Base-by-base conservation (phyloP, 1,284 basidiomycete species). In the Chalciporus sp. region DNA sequence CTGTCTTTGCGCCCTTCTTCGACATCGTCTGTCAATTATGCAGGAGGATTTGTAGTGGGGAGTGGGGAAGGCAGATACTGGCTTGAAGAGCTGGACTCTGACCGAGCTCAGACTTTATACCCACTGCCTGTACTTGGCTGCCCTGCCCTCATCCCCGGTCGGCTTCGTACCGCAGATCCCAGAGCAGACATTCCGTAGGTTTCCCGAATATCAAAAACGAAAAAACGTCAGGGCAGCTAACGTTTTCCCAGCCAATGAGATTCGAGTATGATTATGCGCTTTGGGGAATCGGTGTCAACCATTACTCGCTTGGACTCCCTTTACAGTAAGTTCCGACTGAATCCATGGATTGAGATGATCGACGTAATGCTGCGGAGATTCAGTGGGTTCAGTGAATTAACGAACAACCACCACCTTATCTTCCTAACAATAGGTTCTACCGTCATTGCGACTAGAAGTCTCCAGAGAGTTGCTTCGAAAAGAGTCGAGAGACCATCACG, bases 121-220 rank as follows among this genome's bases (percentile, higher is more conserved):
- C 47, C 39, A 20, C 49, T 47, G 55, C 43, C 52, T 26, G 55
- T 42, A 61, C 20, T 49, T 46, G 53, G 46, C 53, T 23, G 56
- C 43, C 63, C 63, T 68, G 67, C 70, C 67, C 70, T 71, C 56
- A 58, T 54, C 56, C 55, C 55, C 57, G 58, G 56, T 59, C 48
- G 44, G 43, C 39, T 41, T 47, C 59, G 64, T 58, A 56, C 51
- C 57, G 49, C 52, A 48, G 44, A 42, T 47, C 54, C 50, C 17
- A 51, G 41, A 43, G 46, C 29, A 29, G 39, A 49, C 17, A 20
- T 45, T 58, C 61, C 55, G 49, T 48, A 35, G 16, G 35, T 44
- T 44, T 53, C 53, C 51, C 19, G 37, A 51, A 55, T 51, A 58
- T 51, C 29, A 51, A 48, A 23, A 53, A 42, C 10, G 41, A 43